Percentiles rank a stretch among this genome's conserved stretches.
Conservation (phyloP, 352 stramenopile genomes). For the Pythium sp. region DNA sequence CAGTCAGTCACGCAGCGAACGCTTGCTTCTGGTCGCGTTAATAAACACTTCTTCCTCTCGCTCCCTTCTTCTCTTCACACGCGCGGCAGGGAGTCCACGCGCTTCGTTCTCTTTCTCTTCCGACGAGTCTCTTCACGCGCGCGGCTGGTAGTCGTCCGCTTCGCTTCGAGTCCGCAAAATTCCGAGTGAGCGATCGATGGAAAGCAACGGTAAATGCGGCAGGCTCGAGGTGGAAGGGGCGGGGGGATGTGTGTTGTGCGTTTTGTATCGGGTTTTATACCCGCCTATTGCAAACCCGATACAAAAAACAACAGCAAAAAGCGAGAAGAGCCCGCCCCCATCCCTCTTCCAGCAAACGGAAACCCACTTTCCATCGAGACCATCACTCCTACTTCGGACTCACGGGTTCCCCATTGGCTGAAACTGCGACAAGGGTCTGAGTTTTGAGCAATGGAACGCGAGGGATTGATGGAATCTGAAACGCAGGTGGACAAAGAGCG, state of each 20-base stretch:
- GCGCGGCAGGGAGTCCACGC: neutral
- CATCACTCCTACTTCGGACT: neutral
- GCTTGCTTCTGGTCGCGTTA: neutral
- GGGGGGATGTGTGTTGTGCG: neutral
- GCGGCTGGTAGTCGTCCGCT: neutral
- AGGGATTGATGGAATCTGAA: conserved; percentile 10
- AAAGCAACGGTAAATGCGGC: neutral
- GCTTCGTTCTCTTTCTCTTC: conserved; percentile 11
- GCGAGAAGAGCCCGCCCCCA: neutral
- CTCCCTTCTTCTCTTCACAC: conserved; percentile 6
- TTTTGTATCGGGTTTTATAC: neutral
- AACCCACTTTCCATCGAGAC: neutral
- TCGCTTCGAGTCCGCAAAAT: conserved; percentile 11
- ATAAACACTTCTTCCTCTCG: neutral
- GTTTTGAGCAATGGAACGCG: neutral
- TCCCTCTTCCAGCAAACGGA: neutral
- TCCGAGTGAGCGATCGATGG: neutral
- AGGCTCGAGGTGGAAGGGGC: neutral
- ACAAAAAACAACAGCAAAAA: neutral
- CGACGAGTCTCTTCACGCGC: neutral
- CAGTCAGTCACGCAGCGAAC: neutral
- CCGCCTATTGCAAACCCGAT: neutral
- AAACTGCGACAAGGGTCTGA: neutral
- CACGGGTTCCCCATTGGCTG: neutral
- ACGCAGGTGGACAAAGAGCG: conserved; percentile 3